Conservation (phyloP, 305 asterid species). For the Andrographis paniculata region DNA sequence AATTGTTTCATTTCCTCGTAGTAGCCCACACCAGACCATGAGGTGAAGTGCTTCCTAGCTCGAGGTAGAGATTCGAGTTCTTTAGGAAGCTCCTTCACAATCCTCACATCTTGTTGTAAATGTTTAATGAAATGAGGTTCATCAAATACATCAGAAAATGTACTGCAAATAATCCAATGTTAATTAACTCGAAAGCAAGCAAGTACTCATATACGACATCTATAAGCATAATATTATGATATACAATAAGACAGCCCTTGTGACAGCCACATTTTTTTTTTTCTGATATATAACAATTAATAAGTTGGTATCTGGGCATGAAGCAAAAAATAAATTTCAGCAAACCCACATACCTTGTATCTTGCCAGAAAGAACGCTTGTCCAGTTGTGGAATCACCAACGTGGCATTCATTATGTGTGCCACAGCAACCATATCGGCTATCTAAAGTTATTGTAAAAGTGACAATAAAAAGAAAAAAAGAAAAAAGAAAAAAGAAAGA, state of each 20-base stretch:
- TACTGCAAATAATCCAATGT: slow-evolving; percentile 46
- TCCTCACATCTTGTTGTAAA: slow-evolving; percentile 61
- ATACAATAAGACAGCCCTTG: no score
- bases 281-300: no score
- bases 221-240: neutral
- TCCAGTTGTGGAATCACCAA: slow-evolving; percentile 91
- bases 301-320: no score
- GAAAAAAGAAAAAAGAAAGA: no score
- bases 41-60: slow-evolving; percentile 89
- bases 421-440: slow-evolving; percentile 99
- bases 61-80: slow-evolving; percentile 73
- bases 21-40: slow-evolving; percentile 79
- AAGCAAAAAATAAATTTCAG: neutral
- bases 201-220: neutral
- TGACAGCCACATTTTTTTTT: no score
- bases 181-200: slow-evolving; percentile 12
- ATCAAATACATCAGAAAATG: slow-evolving; percentile 83
- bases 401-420: slow-evolving; percentile 86
- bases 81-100: slow-evolving; percentile 77
- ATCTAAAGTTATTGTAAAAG: slow-evolving; percentile 41
- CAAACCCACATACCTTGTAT: slow-evolving; percentile 53
- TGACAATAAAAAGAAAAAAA: no score
- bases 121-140: slow-evolving; percentile 64
- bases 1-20: slow-evolving; percentile 65
- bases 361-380: slow-evolving; percentile 94